Conservation (phyloP, 208 protist species). For the Crithidia expoeki region DNA sequence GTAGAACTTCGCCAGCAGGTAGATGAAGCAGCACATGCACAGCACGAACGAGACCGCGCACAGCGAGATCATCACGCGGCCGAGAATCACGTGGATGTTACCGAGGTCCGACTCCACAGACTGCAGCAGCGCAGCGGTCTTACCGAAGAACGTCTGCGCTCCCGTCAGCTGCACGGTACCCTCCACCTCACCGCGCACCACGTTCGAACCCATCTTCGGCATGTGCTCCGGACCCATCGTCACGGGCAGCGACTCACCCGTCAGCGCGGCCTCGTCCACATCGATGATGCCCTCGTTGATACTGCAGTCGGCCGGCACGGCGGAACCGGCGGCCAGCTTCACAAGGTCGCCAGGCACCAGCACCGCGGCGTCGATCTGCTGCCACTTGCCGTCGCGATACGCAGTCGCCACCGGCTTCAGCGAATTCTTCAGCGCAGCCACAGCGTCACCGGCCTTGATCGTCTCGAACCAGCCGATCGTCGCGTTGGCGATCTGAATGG, state of each 20-base stretch:
- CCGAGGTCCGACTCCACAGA: conserved; percentile 81
- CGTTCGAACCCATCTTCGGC: conserved; percentile 93
- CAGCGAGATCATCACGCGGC: conserved; percentile 70
- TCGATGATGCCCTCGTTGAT: conserved; percentile 90
- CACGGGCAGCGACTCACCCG: conserved; percentile 96
- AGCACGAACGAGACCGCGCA: conserved; percentile 64
- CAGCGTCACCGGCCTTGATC: conserved; percentile 91
- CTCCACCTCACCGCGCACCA: conserved; percentile 82
- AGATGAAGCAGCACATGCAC: conserved; percentile 81
- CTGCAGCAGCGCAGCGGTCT: conserved; percentile 90
- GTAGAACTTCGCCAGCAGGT: conserved; percentile 75
- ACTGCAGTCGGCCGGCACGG: conserved; percentile 93
- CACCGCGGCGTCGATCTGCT: conserved; percentile 76
- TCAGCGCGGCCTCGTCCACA: conserved; percentile 94
- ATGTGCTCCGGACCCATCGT: conserved; percentile 84
- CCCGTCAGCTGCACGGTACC: conserved; percentile 90
- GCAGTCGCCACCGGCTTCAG: conserved; percentile 81
- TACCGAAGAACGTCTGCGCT: conserved; percentile 93
- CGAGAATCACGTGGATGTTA: conserved; percentile 67
- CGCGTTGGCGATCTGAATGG: conserved; percentile 85
- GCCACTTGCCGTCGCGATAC: conserved; percentile 84
- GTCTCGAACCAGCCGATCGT: conserved; percentile 93
- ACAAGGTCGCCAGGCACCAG: conserved; percentile 95
- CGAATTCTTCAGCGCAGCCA: conserved; percentile 90
- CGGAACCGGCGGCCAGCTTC: conserved; percentile 88